A percentile compares a stretch with the other conserved stretches of the same genome.
Conservation (phyloP, 164 flowering plant genomes). For the Litsea cubeba region DNA sequence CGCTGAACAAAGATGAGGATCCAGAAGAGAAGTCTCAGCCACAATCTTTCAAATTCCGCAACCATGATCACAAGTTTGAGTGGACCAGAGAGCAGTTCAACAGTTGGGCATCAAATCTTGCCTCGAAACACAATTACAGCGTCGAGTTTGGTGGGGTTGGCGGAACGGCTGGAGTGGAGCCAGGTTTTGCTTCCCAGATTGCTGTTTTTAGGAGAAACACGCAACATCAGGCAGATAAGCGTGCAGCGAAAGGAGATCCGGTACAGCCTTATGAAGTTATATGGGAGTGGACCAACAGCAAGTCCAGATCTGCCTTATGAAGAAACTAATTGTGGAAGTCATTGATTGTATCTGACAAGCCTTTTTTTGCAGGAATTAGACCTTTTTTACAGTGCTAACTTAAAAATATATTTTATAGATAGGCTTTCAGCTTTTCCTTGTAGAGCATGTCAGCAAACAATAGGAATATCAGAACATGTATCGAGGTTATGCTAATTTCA, state of each 20-base stretch:
- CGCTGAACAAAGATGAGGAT: slow-evolving; percentile 48
- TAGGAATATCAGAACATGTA: too few species aligned
- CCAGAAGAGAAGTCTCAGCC: slow-evolving; percentile 45
- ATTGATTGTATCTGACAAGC: not conserved
- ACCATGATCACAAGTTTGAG: slow-evolving; percentile 97
- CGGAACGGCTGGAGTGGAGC: slow-evolving; percentile 62
- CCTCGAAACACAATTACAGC: slow-evolving; percentile 53
- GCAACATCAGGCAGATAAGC: slow-evolving; percentile 5
- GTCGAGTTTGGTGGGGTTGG: slow-evolving; percentile 96
- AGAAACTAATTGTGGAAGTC: not conserved
- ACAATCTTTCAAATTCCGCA: slow-evolving; percentile 66
- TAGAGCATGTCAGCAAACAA: too few species aligned
- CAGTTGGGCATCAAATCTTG: slow-evolving; percentile 69
- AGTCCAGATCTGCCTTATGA: slow-evolving; percentile 2
- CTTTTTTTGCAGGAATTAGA: not conserved
- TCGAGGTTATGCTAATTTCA: too few species aligned
- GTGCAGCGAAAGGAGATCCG: slow-evolving; percentile 8
- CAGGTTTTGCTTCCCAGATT: slow-evolving; percentile 98
- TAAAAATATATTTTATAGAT: too few species aligned
- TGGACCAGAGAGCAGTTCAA: slow-evolving; percentile 89
- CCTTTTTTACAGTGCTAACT: not conserved
- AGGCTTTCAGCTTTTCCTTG: too few species aligned
- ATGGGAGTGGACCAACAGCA: slow-evolving; percentile 58
- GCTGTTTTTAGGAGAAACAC: slow-evolving; percentile 61
- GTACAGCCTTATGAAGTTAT: slow-evolving; percentile 29